A percentile compares a stretch with the other conserved stretches of the same genome.
phyloP scores from a whole-genome alignment of 2,329 filamentous ascomycete genomes.

The Colletotrichum gigasporum region DNA sequence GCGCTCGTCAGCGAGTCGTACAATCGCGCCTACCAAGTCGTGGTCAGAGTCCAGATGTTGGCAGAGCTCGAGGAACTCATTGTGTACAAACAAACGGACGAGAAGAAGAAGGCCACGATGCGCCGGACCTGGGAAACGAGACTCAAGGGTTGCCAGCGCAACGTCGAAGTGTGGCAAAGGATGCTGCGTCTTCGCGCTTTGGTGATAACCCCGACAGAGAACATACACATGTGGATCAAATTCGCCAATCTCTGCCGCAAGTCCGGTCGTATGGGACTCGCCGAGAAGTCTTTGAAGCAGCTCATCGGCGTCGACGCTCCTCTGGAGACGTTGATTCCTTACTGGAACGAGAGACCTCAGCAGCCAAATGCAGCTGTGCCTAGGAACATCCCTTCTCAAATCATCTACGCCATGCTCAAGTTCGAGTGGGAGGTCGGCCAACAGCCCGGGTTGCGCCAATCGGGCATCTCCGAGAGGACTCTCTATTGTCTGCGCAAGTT shows the following conservation, averaged over 20 bases:
- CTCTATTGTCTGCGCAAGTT: conserved; percentile 69
- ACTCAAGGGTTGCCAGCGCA: conserved; percentile 92
- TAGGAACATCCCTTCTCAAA: conserved; percentile 73
- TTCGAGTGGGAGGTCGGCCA: conserved; percentile 93
- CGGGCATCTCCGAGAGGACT: conserved; percentile 61
- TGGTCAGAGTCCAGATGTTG: conserved; percentile 98
- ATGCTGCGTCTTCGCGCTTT: conserved; percentile 95
- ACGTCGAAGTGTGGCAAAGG: conserved; percentile 97
- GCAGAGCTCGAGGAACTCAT: conserved; percentile 98
- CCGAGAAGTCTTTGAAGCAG: conserved; percentile 92
- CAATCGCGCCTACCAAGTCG: conserved; percentile 96
- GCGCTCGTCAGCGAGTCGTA: conserved; percentile 98
- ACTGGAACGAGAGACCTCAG: conserved; percentile 58
- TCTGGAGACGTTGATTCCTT: conserved; percentile 68
- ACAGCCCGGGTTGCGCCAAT: conserved; percentile 54
- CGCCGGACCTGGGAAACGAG: conserved; percentile 95
- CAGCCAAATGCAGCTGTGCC: conserved; percentile 43
- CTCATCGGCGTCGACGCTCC: conserved; percentile 79
- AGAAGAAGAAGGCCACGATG: conserved; percentile 89
- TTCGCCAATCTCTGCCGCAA: conserved; percentile 98
- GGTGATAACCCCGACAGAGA: conserved; percentile 90
- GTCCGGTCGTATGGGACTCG: conserved; percentile 91
- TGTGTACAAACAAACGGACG: conserved; percentile 93
- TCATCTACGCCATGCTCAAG: conserved; percentile 97
- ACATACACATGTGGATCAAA: conserved; percentile 99